These are phyloP conservation scores for Cystofilobasidium capitatum DNA, from an alignment of 768 basidiomycete species.

Conservation along the genomic window DNA sequence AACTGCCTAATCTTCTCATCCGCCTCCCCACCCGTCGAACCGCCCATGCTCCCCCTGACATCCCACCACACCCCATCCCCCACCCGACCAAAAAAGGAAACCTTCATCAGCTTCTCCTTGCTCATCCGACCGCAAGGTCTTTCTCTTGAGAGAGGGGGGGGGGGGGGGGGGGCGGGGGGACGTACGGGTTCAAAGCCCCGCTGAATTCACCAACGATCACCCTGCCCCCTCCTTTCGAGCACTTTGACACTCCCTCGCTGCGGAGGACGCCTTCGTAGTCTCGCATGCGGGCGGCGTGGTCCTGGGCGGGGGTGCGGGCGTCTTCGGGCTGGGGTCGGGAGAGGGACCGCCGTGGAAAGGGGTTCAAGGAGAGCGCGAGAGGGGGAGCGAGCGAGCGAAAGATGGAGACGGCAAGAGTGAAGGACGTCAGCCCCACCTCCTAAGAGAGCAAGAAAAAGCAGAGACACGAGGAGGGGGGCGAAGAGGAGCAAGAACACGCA, in stretches of 20 bases:
- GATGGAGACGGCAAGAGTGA: too few relatives aligned
- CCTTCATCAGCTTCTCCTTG: background rate
- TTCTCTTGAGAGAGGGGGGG: too few relatives aligned
- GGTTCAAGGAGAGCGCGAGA: background rate
- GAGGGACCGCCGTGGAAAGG: too few relatives aligned
- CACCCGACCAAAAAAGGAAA: background rate
- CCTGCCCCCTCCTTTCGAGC: constrained; percentile 42
- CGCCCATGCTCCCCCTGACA: constrained; percentile 46
- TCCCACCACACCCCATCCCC: too few relatives aligned
- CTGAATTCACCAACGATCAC: constrained; percentile 72
- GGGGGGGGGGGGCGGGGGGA: too few relatives aligned
- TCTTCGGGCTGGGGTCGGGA: constrained; percentile 47
- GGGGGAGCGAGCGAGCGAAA: background rate
- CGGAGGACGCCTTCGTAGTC: constrained; percentile 38
- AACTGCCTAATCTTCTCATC: constrained; percentile 46
- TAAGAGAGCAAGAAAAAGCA: too few relatives aligned
- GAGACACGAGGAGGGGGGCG: constrained; percentile 33
- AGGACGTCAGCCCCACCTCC: too few relatives aligned
- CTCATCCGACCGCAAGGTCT: too few relatives aligned
- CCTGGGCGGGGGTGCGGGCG: constrained; percentile 46
- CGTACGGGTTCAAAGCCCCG: constrained; percentile 57
- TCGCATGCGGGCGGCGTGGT: constrained; percentile 49
- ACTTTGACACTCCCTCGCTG: constrained; percentile 35
- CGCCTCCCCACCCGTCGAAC: constrained; percentile 42
- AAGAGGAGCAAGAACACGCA: background rate